phyloP scores from a whole-genome alignment of 1,284 basidiomycete genomes.

The Microbotryum lychnidis-dioicae region DNA sequence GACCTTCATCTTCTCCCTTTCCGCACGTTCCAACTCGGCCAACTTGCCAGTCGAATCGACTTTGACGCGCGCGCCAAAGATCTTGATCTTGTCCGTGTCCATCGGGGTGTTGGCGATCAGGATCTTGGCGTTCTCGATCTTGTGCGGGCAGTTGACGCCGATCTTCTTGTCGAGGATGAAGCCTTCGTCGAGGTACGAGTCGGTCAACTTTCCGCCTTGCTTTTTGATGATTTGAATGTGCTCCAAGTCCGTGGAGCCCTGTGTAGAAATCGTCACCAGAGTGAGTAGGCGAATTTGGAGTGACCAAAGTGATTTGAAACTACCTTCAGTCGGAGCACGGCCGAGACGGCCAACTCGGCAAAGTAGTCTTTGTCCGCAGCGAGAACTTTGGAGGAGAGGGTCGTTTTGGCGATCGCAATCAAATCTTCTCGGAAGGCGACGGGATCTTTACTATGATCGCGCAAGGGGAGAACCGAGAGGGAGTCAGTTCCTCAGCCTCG shows the following conservation, averaged over 20 bases:
- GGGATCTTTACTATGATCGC: constrained; percentile 54
- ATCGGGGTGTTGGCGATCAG: constrained; percentile 97
- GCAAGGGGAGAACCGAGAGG: constrained; percentile 22
- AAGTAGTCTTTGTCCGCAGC: constrained; percentile 98
- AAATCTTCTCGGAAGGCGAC: constrained; percentile 76
- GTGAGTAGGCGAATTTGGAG: background rate
- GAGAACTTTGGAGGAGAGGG: constrained; percentile 91
- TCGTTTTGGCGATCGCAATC: constrained; percentile 94
- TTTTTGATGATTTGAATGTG: constrained; percentile 99
- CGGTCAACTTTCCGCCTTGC: constrained; percentile 94
- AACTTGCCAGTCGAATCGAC: constrained; percentile 94
- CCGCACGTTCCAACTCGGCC: constrained; percentile 93
- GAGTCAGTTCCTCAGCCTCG: no score
- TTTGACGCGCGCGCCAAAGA: constrained; percentile 92
- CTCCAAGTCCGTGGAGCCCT: constrained; percentile 93
- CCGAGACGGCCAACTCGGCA: constrained; percentile 94
- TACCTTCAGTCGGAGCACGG: constrained; percentile 83
- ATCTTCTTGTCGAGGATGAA: constrained; percentile 98
- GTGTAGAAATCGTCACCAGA: constrained; percentile 1
- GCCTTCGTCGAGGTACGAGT: constrained; percentile 96
- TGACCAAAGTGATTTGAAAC: background rate
- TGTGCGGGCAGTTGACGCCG: constrained; percentile 88
- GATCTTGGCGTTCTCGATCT: constrained; percentile 90
- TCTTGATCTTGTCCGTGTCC: constrained; percentile 99
- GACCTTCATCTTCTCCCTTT: constrained; percentile 97